phyloP scores from a whole-genome alignment of 371 early-diverging fungal species.

The Mortierella sp. region DNA sequence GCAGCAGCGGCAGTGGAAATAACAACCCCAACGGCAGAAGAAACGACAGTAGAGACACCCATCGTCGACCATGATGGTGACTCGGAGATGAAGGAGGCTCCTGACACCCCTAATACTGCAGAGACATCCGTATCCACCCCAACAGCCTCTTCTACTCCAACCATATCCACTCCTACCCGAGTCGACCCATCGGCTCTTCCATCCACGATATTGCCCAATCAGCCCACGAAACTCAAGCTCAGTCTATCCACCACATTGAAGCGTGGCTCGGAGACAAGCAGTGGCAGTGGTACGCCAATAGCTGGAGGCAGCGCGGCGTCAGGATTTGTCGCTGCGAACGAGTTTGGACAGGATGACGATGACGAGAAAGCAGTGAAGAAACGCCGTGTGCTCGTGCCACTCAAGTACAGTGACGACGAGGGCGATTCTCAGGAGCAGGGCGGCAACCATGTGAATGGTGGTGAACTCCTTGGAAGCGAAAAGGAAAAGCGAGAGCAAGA shows the following conservation, averaged over 20 bases:
- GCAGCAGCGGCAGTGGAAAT: constrained; percentile 42
- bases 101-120: background rate
- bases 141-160: background rate
- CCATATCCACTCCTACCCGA: background rate
- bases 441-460: constrained; percentile 3
- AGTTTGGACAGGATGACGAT: constrained; percentile 63
- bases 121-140: constrained; percentile 1
- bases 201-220: constrained; percentile 19
- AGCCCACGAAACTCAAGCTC: constrained; percentile 61
- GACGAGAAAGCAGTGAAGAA: constrained; percentile 68
- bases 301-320: constrained; percentile 22
- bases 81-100: constrained; percentile 28
- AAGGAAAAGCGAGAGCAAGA: constrained; percentile 28
- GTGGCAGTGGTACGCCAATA: constrained; percentile 18
- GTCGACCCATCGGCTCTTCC: background rate
- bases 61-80: constrained; percentile 23
- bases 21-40: too few species aligned
- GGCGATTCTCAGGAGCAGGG: constrained; percentile 21
- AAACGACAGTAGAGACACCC: too few species aligned
- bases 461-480: constrained; percentile 44
- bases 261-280: constrained; percentile 19
- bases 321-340: constrained; percentile 53
- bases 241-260: constrained; percentile 52
- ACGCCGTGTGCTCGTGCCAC: constrained; percentile 70
- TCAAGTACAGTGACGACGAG: constrained; percentile 69